These are phyloP conservation scores for Metschnikowia drakensbergensis DNA, from an alignment of 805 yeast genomes.

Conservation along the genomic window DNA sequence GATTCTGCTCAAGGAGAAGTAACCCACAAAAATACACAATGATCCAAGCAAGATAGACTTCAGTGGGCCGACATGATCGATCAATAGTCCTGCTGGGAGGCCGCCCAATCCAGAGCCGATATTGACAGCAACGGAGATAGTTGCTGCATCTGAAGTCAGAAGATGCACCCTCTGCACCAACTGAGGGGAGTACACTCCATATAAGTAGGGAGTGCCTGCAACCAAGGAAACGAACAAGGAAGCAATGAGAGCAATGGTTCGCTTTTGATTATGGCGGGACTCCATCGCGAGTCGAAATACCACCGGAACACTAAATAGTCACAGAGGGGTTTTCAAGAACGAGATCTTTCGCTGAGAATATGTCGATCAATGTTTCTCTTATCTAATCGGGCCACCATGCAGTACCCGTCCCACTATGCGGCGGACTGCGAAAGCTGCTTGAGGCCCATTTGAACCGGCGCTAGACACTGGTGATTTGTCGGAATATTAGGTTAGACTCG, in stretches of 20 bases:
- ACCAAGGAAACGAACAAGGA: conserved; percentile 55
- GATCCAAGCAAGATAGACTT: conserved; percentile 54
- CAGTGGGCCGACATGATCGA: conserved; percentile 59
- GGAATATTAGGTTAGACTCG: too few species aligned
- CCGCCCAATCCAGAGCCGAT: conserved; percentile 70
- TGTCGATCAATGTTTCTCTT: not conserved
- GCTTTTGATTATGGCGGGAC: not conserved
- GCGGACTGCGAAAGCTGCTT: not conserved
- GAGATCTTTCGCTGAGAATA: not conserved
- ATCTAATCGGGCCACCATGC: not conserved
- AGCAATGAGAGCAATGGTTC: conserved; percentile 23
- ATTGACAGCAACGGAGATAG: conserved; percentile 52
- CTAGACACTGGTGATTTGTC: too few species aligned
- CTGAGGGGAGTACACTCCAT: conserved; percentile 76
- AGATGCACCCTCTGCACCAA: conserved; percentile 53
- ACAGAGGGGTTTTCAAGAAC: not conserved
- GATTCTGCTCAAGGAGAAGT: conserved; percentile 45
- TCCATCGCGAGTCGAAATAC: not conserved
- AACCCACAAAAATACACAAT: conserved; percentile 50
- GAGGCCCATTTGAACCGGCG: too few species aligned
- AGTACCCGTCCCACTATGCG: not conserved
- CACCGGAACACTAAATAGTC: not conserved
- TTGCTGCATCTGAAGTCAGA: conserved; percentile 59
- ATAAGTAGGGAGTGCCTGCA: conserved; percentile 72
- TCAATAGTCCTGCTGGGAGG: conserved; percentile 63